These are phyloP conservation scores for Debaryomyces hansenii DNA, from an alignment of 805 yeast species.

Conservation along the genomic window DNA sequence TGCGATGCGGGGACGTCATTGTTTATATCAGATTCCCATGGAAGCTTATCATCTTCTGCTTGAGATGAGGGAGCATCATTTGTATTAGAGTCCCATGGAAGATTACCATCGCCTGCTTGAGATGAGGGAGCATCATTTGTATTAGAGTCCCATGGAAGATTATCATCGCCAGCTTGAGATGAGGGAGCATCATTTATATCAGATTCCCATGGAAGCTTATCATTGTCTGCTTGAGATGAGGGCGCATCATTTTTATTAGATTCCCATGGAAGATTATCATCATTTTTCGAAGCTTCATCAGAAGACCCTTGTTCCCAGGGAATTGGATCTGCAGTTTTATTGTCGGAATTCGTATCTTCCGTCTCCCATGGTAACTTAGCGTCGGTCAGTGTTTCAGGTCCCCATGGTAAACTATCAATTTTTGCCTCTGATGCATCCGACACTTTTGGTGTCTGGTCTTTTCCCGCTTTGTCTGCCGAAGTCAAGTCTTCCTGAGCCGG, in stretches of 20 bases:
- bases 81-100: too few relatives aligned
- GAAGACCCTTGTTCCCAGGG: neutral
- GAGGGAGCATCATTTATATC: neutral
- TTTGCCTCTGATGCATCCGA: neutral
- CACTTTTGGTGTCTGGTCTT: neutral
- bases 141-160: neutral
- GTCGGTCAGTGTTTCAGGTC: neutral
- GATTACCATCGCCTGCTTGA: too few relatives aligned
- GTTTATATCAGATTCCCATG: neutral
- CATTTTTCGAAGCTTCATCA: conserved; percentile 1
- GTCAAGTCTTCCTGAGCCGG: neutral
- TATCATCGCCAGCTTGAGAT: neutral
- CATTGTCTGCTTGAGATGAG: too few relatives aligned
- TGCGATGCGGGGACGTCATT: neutral
- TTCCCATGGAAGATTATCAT: conserved; percentile 1
- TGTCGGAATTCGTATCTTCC: neutral
- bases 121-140: neutral
- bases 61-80: neutral
- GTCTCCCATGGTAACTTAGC: conserved; percentile 10
- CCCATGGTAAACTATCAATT: neutral
- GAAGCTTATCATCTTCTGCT: conserved; percentile 1
- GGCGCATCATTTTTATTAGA: neutral
- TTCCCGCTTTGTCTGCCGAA: neutral
- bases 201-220: too few relatives aligned
- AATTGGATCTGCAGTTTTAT: neutral